Conservation (phyloP, 208 protist species). For the Trichomonas tenax region DNA sequence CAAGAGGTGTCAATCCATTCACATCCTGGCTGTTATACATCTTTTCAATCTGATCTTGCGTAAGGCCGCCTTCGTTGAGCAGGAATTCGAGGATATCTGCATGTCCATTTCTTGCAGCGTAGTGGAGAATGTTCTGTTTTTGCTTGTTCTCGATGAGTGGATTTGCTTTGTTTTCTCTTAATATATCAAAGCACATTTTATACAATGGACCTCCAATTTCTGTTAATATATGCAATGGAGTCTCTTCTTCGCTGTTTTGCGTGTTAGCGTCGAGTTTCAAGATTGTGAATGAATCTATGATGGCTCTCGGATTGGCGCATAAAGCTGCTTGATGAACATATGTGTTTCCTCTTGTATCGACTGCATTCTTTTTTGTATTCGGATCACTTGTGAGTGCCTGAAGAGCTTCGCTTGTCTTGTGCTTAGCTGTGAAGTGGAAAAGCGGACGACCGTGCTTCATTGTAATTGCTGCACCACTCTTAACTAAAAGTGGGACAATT, state of each 20-base stretch:
- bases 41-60: not conserved
- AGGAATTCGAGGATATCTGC: not conserved
- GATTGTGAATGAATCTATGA: not conserved
- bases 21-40: not conserved
- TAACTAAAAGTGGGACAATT: not conserved
- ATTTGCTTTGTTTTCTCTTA: not conserved
- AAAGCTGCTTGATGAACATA: not conserved
- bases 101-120: not conserved
- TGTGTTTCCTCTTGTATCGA: not conserved
- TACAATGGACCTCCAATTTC: not conserved
- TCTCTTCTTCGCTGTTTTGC: not conserved
- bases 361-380: not conserved
- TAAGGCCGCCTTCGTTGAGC: not conserved
- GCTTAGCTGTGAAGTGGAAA: not conserved
- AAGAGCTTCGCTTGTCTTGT: not conserved
- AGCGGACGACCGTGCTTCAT: not conserved
- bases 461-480: not conserved
- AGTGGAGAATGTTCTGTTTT: not conserved
- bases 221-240: not conserved
- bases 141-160: not conserved
- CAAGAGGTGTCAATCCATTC: not conserved
- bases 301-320: not conserved
- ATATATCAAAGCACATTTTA: not conserved
- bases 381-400: not conserved
- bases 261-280: not conserved